Conservation (phyloP, 2,329 filamentous ascomycete genomes). For the Monosporascus sp. region DNA sequence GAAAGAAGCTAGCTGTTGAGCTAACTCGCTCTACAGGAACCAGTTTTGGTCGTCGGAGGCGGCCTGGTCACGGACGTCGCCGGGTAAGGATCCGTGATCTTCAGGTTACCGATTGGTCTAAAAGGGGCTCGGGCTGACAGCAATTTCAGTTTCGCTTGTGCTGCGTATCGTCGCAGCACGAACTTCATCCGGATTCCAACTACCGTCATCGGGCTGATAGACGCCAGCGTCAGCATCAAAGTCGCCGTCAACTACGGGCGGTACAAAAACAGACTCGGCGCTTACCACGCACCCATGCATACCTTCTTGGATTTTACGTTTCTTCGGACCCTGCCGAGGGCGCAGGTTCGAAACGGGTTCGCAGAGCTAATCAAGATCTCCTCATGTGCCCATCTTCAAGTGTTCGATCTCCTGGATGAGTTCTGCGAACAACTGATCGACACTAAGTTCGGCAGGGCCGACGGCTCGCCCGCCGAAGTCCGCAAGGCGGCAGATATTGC, state of each 20-base stretch:
- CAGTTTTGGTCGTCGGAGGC: conserved; percentile 61
- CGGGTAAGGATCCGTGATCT: conserved; percentile 48
- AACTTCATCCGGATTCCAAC: conserved; percentile 71
- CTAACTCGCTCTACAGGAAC: conserved; percentile 38
- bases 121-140: conserved; percentile 3
- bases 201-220: conserved; percentile 69
- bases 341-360: conserved; percentile 68
- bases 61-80: conserved; percentile 69
- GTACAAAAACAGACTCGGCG: conserved; percentile 70
- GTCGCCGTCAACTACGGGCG: conserved; percentile 73
- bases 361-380: conserved; percentile 74
- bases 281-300: conserved; percentile 66
- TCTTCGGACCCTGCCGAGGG: conserved; percentile 59
- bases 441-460: conserved; percentile 57
- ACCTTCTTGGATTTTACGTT: conserved; percentile 72
- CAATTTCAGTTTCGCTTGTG: conserved; percentile 57
- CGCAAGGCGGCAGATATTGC: conserved; percentile 51
- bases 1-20: conserved; percentile 3
- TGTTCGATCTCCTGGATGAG: conserved; percentile 62
- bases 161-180: conserved; percentile 65
- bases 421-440: conserved; percentile 64
- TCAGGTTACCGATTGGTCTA: too few species aligned
- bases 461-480: conserved; percentile 50
- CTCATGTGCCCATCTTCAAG: conserved; percentile 59
- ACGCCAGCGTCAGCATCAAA: conserved; percentile 71